These are phyloP conservation scores for Kodamaea ohmeri DNA, from an alignment of 1,139 yeast species.

Conservation along the genomic window DNA sequence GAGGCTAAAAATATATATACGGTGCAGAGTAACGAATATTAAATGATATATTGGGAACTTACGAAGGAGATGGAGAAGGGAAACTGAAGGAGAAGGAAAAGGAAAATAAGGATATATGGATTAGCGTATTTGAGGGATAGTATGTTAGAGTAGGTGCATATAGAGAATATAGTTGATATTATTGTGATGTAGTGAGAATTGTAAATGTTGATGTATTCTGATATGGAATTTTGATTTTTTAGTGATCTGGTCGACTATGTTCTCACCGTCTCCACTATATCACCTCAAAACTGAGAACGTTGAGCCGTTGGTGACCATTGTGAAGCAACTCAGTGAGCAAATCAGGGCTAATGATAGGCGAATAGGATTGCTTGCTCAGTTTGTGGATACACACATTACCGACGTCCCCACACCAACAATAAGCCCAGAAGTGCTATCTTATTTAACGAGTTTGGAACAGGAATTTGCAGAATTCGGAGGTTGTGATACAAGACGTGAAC, in stretches of 20 bases:
- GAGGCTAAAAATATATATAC: constrained; percentile 1
- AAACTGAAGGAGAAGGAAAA: not conserved
- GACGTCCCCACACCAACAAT: constrained; percentile 18
- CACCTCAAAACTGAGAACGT: constrained; percentile 40
- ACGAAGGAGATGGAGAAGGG: not conserved
- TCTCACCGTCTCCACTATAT: constrained; percentile 17
- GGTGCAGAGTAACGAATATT: constrained; percentile 2
- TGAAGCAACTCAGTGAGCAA: constrained; percentile 23
- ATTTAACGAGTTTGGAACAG: constrained; percentile 3
- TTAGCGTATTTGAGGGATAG: not conserved
- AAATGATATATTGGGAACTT: not conserved
- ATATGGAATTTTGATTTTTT: not conserved
- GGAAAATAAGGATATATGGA: not conserved
- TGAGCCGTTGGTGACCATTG: constrained; percentile 28
- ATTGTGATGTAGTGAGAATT: too few relatives aligned
- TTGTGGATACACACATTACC: constrained; percentile 25
- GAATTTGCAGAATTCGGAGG: not conserved
- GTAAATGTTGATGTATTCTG: too few relatives aligned
- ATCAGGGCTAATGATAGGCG: constrained; percentile 26
- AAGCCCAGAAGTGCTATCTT: constrained; percentile 8
- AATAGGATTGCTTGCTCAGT: constrained; percentile 22
- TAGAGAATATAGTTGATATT: not conserved
- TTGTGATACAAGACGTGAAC: not conserved
- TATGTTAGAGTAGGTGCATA: not conserved
- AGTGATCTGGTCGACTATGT: not conserved